Conservation (phyloP, 1,139 yeast species). For the Casaregolazyma lundiana region DNA sequence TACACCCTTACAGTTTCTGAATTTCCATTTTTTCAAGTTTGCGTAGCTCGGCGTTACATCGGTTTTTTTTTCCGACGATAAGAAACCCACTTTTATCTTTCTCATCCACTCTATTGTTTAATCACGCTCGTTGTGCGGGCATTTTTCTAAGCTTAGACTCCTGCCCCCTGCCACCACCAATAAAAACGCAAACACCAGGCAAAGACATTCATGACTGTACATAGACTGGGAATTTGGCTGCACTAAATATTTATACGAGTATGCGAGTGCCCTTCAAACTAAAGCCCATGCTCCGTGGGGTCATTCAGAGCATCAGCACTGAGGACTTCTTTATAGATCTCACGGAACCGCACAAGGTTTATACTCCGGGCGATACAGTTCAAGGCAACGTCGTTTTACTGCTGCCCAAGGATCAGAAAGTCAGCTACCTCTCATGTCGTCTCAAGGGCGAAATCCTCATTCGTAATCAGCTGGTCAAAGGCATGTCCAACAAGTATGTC, state of each 20-base stretch:
- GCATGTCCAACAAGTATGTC: slow-evolving; percentile 32
- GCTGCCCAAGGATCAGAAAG: slow-evolving; percentile 26
- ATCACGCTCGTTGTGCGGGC: neutral
- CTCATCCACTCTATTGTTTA: neutral
- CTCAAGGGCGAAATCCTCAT: slow-evolving; percentile 33
- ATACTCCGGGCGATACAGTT: slow-evolving; percentile 66
- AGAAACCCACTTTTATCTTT: neutral
- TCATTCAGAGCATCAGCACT: slow-evolving; percentile 15
- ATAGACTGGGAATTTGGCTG: too few species aligned
- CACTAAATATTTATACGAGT: too few species aligned
- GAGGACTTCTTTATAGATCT: slow-evolving; percentile 63
- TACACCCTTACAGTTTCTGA: too few species aligned
- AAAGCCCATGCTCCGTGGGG: slow-evolving; percentile 17
- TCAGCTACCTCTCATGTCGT: slow-evolving; percentile 25
- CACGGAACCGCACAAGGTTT: slow-evolving; percentile 67
- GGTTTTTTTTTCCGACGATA: neutral
- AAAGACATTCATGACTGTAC: too few species aligned
- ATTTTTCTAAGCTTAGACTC: neutral
- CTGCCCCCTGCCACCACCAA: neutral
- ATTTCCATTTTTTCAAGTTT: too few species aligned
- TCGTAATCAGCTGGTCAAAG: slow-evolving; percentile 40
- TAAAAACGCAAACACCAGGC: neutral
- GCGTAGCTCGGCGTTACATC: too few species aligned
- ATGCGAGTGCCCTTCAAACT: slow-evolving; percentile 16
- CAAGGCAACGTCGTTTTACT: slow-evolving; percentile 36